Evolutionary conservation across 106 monocot species (phyloP), one percentile per base, ranked within the genome.

Genomic region (Phalaenopsis equestris): DNA sequence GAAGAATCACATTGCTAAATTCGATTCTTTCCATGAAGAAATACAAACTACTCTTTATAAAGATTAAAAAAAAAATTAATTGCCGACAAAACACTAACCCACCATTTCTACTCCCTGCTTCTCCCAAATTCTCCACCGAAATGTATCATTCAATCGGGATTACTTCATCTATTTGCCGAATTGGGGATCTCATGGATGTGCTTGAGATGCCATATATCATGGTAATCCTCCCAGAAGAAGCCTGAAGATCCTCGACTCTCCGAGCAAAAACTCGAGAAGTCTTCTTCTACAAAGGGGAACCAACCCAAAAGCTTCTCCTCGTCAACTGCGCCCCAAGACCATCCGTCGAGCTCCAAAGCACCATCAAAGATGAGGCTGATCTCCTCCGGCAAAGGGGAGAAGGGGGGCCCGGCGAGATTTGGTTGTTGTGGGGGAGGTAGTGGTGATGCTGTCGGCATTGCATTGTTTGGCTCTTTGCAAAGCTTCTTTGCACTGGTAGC

Each of bases 281-380:
- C 70, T 55, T 86, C 86, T 1, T 83, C 83, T 5, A 49, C 83
- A 79, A 86, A 86, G 4, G 86, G 86, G 80, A 83, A 83, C 86
- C 86, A 86, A 1, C 86, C 86, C 77, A 81, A 48, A 42, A 86
- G 86, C 72, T 49, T 57, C 64, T 86, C 86, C 86, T 83, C 86
- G 76, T 83, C 86, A 5, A 86, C 80, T 1, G 79, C 80, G 41
- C 70, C 83, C 76, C 79, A 72, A 57, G 77, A 80, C 82, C 79
- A 80, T 17, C 79, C 73, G 36, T 76, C 76, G 12, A 76, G 76
- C 76, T 76, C 76, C 49, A 39, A 76, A 10, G 76, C 76, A 24
- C 48, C 42, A 42, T 76, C 76, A 2, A 39, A 76, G 8, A 23
- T 7, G 46, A 76, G 46, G 6, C n/a, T 39, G 3, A 30, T 17